phyloP scores from a whole-genome alignment of 2,329 filamentous ascomycete genomes.

The Xenoacremonium recifei region DNA sequence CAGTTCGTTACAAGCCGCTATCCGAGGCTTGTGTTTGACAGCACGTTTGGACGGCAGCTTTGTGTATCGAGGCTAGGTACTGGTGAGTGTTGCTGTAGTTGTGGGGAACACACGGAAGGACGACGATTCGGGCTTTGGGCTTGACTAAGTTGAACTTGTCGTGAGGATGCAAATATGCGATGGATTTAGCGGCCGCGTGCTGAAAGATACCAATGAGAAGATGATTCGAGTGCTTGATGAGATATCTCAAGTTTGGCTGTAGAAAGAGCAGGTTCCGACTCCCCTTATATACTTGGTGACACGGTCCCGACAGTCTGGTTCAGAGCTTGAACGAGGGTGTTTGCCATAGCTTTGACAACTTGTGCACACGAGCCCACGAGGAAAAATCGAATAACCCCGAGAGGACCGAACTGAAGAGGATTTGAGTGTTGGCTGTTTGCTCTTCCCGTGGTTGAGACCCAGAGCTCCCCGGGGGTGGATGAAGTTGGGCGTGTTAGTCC shows the following conservation, averaged over 20 bases:
- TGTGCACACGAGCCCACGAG: slow-evolving; percentile 22
- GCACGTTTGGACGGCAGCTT: slow-evolving; percentile 20
- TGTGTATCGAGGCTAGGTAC: slow-evolving; percentile 11
- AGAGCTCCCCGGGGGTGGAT: slow-evolving; percentile 22
- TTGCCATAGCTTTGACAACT: slow-evolving; percentile 26
- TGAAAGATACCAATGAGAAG: slow-evolving; percentile 3
- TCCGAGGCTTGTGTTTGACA: slow-evolving; percentile 23
- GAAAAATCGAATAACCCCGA: slow-evolving; percentile 26
- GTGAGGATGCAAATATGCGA: not conserved
- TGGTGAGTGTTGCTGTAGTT: not conserved
- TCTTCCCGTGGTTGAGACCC: slow-evolving; percentile 19
- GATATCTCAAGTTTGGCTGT: slow-evolving; percentile 13
- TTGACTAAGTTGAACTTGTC: slow-evolving; percentile 2
- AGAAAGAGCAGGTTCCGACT: slow-evolving; percentile 14
- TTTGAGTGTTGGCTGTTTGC: slow-evolving; percentile 24
- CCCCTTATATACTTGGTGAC: slow-evolving; percentile 28
- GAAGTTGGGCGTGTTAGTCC: slow-evolving; percentile 11
- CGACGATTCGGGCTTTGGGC: slow-evolving; percentile 1
- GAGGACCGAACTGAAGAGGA: slow-evolving; percentile 20
- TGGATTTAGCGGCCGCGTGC: slow-evolving; percentile 1
- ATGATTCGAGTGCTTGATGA: slow-evolving; percentile 5
- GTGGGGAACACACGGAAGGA: not conserved
- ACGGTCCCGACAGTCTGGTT: slow-evolving; percentile 24
- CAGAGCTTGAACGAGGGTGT: slow-evolving; percentile 22
- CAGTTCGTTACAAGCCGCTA: slow-evolving; percentile 17